Evolutionary conservation across 164 flowering plant genomes (phyloP).

Genomic region (Houttuynia cordata): DNA sequence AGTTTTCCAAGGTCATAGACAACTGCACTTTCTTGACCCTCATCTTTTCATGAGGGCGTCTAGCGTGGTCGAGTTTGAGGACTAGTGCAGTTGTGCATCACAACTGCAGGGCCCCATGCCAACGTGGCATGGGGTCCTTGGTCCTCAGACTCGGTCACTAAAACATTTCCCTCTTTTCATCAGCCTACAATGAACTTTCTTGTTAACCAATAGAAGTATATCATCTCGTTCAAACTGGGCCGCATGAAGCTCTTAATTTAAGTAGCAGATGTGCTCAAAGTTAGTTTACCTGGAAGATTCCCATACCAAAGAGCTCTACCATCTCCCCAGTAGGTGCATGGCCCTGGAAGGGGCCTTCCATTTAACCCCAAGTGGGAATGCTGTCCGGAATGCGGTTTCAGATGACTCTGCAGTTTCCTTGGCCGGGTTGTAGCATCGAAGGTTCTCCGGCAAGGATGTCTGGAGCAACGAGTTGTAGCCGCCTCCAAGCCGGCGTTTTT

Average conservation of each 20-base stretch:
- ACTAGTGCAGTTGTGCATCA: too few relatives aligned
- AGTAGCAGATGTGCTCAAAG: neutral
- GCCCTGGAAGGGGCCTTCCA: slow-evolving; percentile 79
- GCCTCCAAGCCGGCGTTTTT: slow-evolving; percentile 22
- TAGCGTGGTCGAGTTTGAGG: too few relatives aligned
- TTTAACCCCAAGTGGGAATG: slow-evolving; percentile 39
- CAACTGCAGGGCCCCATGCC: too few relatives aligned
- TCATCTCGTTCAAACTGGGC: too few relatives aligned
- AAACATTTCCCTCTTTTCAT: too few relatives aligned
- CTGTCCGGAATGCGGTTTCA: slow-evolving; percentile 9
- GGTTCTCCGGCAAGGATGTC: slow-evolving; percentile 50
- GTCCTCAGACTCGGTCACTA: too few relatives aligned
- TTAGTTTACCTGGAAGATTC: slow-evolving; percentile 11
- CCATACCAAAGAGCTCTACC: slow-evolving; percentile 43
- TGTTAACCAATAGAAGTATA: neutral
- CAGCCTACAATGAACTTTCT: slow-evolving; percentile 21
- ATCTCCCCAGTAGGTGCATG: slow-evolving; percentile 57
- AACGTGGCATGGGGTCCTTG: too few relatives aligned
- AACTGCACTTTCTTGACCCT: slow-evolving; percentile 51
- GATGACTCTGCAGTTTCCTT: slow-evolving; percentile 26
- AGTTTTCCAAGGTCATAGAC: slow-evolving; percentile 42
- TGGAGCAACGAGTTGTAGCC: slow-evolving; percentile 45
- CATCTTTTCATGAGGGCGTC: too few relatives aligned
- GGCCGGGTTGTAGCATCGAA: slow-evolving; percentile 45
- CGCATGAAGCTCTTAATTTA: too few relatives aligned